phyloP scores from a whole-genome alignment of 2,329 filamentous ascomycete species.

The Cladobotryum mycophilum region DNA sequence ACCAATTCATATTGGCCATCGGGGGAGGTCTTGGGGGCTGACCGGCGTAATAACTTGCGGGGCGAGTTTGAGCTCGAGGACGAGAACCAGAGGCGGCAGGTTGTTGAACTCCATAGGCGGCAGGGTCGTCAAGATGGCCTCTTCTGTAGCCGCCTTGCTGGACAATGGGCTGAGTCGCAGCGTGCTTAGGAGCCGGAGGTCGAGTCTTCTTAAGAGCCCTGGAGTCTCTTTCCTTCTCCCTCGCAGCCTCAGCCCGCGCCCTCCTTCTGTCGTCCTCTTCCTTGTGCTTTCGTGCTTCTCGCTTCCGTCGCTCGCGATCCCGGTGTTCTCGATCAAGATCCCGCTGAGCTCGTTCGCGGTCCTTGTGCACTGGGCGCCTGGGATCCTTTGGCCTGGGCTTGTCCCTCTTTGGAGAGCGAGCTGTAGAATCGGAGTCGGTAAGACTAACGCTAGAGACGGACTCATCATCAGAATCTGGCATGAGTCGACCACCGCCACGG shows the following conservation, averaged over 20 bases:
- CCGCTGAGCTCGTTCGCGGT: conserved; percentile 21
- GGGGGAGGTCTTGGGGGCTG: conserved; percentile 21
- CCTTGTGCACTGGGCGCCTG: conserved; percentile 16
- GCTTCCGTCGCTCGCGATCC: conserved; percentile 20
- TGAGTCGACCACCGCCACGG: conserved; percentile 32
- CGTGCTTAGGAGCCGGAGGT: conserved; percentile 25
- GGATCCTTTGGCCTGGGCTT: conserved; percentile 22
- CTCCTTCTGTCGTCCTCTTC: conserved; percentile 17
- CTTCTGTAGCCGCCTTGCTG: conserved; percentile 24
- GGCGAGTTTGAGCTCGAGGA: conserved; percentile 28
- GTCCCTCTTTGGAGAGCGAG: conserved; percentile 28
- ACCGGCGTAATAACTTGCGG: conserved; percentile 31
- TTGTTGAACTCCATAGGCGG: conserved; percentile 31
- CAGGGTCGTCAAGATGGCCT: conserved; percentile 28
- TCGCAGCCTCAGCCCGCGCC: conserved; percentile 9
- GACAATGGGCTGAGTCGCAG: conserved; percentile 27
- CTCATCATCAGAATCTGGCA: conserved; percentile 32
- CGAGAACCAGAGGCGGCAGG: conserved; percentile 25
- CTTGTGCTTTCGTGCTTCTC: conserved; percentile 17
- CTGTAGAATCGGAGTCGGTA: conserved; percentile 40
- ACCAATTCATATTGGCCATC: conserved; percentile 23
- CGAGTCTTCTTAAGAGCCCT: conserved; percentile 23
- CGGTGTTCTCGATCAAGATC: conserved; percentile 22
- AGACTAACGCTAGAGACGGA: conserved; percentile 25
- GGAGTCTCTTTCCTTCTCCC: conserved; percentile 17